These are phyloP conservation scores for Gonapodya sp. DNA, from an alignment of 192 early-diverging fungal genomes.

Conservation along the genomic window DNA sequence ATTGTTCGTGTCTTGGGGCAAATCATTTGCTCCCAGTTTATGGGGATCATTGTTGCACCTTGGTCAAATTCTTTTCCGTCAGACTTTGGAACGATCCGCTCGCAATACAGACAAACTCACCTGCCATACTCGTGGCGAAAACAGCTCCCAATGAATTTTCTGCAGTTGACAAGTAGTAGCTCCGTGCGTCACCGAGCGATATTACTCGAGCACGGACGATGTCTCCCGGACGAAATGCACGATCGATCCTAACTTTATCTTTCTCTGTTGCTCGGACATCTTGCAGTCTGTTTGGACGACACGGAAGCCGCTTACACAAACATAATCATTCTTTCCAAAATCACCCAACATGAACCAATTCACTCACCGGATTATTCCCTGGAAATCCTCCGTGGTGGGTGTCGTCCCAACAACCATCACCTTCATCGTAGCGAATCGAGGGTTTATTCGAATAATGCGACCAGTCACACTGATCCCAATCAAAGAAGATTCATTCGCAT, in stretches of 20 bases:
- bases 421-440: slow-evolving; percentile 70
- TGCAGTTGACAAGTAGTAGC: slow-evolving; percentile 85
- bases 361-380: slow-evolving; percentile 66
- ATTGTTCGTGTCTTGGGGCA: slow-evolving; percentile 75
- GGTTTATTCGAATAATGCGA: slow-evolving; percentile 82
- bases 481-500: too few relatives aligned
- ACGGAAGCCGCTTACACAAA: too few relatives aligned
- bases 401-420: slow-evolving; percentile 83
- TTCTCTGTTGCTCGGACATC: slow-evolving; percentile 91
- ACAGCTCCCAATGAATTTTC: slow-evolving; percentile 90
- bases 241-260: slow-evolving; percentile 86
- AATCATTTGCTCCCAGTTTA: slow-evolving; percentile 98
- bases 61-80: too few relatives aligned
- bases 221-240: slow-evolving; percentile 87
- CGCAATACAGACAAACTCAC: not conserved
- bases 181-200: slow-evolving; percentile 84
- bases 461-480: slow-evolving; percentile 60
- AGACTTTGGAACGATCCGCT: not conserved
- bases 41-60: slow-evolving; percentile 73
- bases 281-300: slow-evolving; percentile 43
- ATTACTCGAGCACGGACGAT: slow-evolving; percentile 69
- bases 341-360: not conserved
- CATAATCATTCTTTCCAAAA: too few relatives aligned
- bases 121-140: slow-evolving; percentile 25
- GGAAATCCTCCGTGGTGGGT: slow-evolving; percentile 77